These are phyloP conservation scores for Plasmodium reichenowi DNA, from an alignment of 169 alveolate species.

Conservation along the genomic window DNA sequence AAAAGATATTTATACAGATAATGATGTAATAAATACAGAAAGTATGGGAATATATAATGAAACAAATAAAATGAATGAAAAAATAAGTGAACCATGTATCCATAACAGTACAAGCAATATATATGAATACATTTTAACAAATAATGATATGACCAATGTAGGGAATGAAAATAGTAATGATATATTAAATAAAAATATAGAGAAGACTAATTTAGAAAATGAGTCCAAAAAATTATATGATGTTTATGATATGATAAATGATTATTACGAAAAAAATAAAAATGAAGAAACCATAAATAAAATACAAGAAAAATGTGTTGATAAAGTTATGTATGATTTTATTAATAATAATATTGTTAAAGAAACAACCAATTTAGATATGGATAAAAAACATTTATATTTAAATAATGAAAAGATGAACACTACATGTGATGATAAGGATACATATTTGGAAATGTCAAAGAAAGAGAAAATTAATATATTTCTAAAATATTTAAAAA, in stretches of 20 bases:
- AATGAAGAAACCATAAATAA: conserved; percentile 13
- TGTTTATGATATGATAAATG: conserved; percentile 47
- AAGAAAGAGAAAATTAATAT: conserved; percentile 23
- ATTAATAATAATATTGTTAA: not conserved
- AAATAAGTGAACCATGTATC: not conserved
- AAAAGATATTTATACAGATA: not conserved
- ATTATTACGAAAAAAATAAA: conserved; percentile 14
- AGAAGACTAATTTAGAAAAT: not conserved
- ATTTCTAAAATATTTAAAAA: conserved; percentile 52
- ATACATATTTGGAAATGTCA: not conserved
- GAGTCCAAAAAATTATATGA: not conserved
- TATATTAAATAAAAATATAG: conserved; percentile 2
- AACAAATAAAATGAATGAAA: not conserved
- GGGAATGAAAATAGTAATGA: not conserved
- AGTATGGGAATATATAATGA: not conserved
- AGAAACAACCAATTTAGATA: not conserved
- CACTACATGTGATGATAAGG: not conserved
- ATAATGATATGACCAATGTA: conserved; percentile 1
- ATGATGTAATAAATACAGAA: not conserved
- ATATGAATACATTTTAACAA: not conserved
- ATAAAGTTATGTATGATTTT: not conserved
- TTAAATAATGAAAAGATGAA: not conserved
- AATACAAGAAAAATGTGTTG: not conserved
- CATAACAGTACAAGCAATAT: not conserved
- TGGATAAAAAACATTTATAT: not conserved